A percentile compares a stretch with the other conserved stretches of the same genome.
phyloP scores from a whole-genome alignment of 805 yeast species.

The Wickerhamomyces silvicola region DNA sequence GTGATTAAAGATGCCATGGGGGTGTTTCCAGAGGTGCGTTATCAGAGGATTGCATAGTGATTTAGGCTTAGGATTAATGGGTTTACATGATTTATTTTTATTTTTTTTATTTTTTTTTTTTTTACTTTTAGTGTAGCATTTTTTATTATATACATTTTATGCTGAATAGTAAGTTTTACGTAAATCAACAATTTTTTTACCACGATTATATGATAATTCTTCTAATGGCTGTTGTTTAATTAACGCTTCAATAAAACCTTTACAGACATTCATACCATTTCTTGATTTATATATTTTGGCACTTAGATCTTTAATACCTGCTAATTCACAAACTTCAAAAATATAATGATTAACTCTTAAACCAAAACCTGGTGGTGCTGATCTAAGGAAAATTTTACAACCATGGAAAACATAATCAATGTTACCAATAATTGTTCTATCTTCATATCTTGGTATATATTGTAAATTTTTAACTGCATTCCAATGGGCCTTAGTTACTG shows the following conservation, averaged over 20 bases:
- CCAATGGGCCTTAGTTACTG: constrained; percentile 84
- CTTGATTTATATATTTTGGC: constrained; percentile 90
- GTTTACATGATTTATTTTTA: too few relatives aligned
- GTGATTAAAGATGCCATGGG: constrained; percentile 4
- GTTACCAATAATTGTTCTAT: constrained; percentile 84
- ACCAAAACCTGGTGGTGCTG: constrained; percentile 93
- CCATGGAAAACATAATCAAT: constrained; percentile 83
- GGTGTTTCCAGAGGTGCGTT: not conserved
- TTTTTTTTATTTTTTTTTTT: too few relatives aligned
- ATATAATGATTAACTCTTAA: constrained; percentile 85
- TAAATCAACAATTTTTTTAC: constrained; percentile 90
- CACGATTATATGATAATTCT: constrained; percentile 85
- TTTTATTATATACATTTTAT: too few relatives aligned
- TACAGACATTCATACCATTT: constrained; percentile 90
- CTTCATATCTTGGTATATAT: constrained; percentile 80
- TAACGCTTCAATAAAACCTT: constrained; percentile 83
- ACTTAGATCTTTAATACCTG: constrained; percentile 88
- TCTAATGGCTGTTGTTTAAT: constrained; percentile 74
- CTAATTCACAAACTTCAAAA: constrained; percentile 85
- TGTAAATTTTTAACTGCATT: constrained; percentile 83
- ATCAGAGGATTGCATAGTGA: not conserved
- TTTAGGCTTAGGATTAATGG: not conserved
- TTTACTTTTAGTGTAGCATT: too few relatives aligned
- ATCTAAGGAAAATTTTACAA: constrained; percentile 69
- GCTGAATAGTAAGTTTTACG: constrained; percentile 78